phyloP scores from a whole-genome alignment of 2,329 filamentous ascomycete genomes.

The Seiridium unicorne region DNA sequence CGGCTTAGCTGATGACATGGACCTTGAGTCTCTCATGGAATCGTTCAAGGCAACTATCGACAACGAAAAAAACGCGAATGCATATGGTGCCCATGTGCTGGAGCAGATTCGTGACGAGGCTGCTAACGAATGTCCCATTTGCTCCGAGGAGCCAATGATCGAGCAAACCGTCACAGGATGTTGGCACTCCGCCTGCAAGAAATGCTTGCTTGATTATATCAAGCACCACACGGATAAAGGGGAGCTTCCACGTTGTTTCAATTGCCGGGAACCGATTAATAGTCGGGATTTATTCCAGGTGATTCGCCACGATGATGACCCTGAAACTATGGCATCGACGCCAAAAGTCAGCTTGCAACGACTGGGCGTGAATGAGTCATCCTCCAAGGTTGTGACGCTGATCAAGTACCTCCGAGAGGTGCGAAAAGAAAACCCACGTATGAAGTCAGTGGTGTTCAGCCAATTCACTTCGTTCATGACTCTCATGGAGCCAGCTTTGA shows the following conservation, averaged over 20 bases:
- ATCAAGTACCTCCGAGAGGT: conserved; percentile 71
- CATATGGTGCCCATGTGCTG: conserved; percentile 82
- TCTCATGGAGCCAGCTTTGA: conserved; percentile 80
- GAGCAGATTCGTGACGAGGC: conserved; percentile 89
- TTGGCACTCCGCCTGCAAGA: conserved; percentile 96
- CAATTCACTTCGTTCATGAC: conserved; percentile 94
- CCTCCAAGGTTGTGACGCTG: conserved; percentile 83
- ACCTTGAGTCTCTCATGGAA: conserved; percentile 80
- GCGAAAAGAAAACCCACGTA: conserved; percentile 61
- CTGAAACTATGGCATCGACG: conserved; percentile 40
- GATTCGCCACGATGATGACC: conserved; percentile 70
- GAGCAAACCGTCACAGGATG: conserved; percentile 93
- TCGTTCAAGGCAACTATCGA: conserved; percentile 74
- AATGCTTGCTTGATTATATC: conserved; percentile 87
- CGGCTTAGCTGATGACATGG: conserved; percentile 92
- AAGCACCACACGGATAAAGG: conserved; percentile 79
- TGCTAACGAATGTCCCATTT: conserved; percentile 88
- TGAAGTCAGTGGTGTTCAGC: conserved; percentile 91
- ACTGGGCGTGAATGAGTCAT: conserved; percentile 65
- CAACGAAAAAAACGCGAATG: conserved; percentile 60
- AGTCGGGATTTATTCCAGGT: conserved; percentile 89
- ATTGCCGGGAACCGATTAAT: conserved; percentile 81
- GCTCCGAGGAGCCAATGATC: conserved; percentile 92
- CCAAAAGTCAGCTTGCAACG: conserved; percentile 60
- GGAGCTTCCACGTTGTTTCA: conserved; percentile 80